phyloP scores from a whole-genome alignment of 139 green algal genomes.

The Chlorella sorokiniana region DNA sequence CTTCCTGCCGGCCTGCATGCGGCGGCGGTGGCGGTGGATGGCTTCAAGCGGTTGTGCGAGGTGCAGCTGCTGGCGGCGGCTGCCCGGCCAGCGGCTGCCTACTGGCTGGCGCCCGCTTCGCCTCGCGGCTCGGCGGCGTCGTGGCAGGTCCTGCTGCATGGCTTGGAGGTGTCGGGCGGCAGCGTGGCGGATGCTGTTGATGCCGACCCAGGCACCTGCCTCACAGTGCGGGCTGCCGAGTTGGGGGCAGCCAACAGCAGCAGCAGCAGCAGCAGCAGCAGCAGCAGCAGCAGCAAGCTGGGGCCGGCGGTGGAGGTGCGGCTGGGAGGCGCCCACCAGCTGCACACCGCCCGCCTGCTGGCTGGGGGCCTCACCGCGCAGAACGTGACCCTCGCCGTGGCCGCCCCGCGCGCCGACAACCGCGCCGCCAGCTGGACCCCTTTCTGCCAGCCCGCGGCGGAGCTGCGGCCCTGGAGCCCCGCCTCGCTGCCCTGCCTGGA shows the following conservation, averaged over 20 bases:
- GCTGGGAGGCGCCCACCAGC: background rate
- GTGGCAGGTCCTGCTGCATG: too few species aligned
- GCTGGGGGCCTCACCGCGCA: background rate
- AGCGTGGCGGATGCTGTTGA: background rate
- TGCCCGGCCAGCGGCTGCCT: background rate
- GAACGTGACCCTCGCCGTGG: background rate
- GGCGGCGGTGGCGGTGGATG: background rate
- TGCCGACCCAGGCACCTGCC: too few species aligned
- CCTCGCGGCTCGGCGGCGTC: too few species aligned
- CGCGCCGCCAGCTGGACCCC: background rate
- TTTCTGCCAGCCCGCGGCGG: background rate
- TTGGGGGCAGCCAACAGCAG: background rate
- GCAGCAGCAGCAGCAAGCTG: background rate
- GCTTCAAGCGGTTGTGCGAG: slow-evolving; percentile 16
- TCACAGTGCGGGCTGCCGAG: too few species aligned
- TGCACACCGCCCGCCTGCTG: background rate
- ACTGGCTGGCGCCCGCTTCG: background rate
- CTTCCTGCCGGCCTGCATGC: background rate
- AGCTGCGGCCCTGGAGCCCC: slow-evolving; percentile 4
- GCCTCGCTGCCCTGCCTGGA: background rate
- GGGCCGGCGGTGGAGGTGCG: background rate
- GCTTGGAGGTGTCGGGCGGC: background rate
- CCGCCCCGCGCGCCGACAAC: background rate
- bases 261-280: background rate
- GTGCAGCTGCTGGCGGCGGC: slow-evolving; percentile 9